These are phyloP conservation scores for Mortierella sp. DNA, from an alignment of 371 early-diverging fungal species.

Conservation along the genomic window DNA sequence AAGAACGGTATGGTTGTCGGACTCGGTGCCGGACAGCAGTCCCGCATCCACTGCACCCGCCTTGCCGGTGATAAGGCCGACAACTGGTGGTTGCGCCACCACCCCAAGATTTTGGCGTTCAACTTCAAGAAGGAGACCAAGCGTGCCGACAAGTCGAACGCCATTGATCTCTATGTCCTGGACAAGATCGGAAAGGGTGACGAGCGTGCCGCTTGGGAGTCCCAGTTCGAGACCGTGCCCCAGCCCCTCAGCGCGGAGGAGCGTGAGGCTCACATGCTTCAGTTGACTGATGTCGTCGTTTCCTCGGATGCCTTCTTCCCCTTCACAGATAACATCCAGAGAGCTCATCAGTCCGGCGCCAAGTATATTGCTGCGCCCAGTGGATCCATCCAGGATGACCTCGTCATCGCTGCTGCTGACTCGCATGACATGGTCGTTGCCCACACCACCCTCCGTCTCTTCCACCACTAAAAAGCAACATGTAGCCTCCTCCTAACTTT, in stretches of 20 bases:
- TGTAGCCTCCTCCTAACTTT: neutral
- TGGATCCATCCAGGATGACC: conserved; percentile 91
- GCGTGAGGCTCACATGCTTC: conserved; percentile 79
- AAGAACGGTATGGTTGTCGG: conserved; percentile 98
- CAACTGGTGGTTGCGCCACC: conserved; percentile 98
- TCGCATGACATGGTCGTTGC: conserved; percentile 83
- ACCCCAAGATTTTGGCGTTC: conserved; percentile 89
- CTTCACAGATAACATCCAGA: conserved; percentile 95
- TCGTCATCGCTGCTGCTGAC: conserved; percentile 87
- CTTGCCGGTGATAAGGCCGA: conserved; percentile 99
- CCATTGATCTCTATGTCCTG: conserved; percentile 94
- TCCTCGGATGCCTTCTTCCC: conserved; percentile 99
- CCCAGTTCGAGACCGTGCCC: conserved; percentile 85
- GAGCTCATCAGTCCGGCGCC: conserved; percentile 90
- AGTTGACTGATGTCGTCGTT: conserved; percentile 81
- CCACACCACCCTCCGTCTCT: conserved; percentile 89
- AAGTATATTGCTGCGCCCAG: conserved; percentile 90
- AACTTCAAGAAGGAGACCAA: conserved; percentile 89
- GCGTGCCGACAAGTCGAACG: conserved; percentile 96
- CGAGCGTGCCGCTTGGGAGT: conserved; percentile 84
- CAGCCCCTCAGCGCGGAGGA: conserved; percentile 82
- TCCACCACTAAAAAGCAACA: conserved; percentile 87
- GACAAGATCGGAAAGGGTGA: conserved; percentile 85
- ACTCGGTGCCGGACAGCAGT: conserved; percentile 98
- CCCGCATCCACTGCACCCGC: conserved; percentile 97